These are phyloP conservation scores for Aspergillus bertholletiae DNA, from an alignment of 495 filamentous ascomycete genomes.

Conservation along the genomic window DNA sequence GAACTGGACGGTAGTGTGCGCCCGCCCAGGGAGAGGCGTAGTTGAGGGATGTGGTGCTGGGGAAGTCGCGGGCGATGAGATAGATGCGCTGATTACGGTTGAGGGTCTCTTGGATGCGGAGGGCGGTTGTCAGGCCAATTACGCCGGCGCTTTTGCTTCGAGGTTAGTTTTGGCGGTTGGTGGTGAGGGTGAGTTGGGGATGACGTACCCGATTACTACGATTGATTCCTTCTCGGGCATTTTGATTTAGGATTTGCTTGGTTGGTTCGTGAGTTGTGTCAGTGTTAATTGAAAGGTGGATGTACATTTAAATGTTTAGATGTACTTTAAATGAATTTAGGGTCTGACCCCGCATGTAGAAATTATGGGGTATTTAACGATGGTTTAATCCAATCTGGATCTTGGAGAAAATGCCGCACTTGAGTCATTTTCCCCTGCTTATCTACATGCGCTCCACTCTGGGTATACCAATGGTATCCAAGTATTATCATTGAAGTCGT, in stretches of 20 bases:
- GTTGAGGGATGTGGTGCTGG: conserved; percentile 50
- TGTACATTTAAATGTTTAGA: not conserved
- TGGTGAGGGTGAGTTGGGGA: not conserved
- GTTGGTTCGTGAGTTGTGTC: no score
- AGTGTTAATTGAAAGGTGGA: not conserved
- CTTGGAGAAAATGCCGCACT: not conserved
- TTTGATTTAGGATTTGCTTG: no score
- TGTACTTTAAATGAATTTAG: no score
- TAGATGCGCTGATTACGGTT: conserved; percentile 37
- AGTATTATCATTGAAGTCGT: not conserved
- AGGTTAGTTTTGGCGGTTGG: conserved; percentile 10
- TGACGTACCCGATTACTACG: conserved; percentile 42
- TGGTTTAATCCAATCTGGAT: not conserved
- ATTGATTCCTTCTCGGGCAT: conserved; percentile 34
- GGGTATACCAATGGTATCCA: not conserved
- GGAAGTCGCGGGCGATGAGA: conserved; percentile 56
- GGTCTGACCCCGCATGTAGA: not conserved
- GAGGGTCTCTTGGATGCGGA: conserved; percentile 44
- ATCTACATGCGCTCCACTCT: not conserved
- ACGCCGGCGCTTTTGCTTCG: conserved; percentile 49
- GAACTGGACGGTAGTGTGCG: conserved; percentile 57
- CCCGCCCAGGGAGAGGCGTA: conserved; percentile 66
- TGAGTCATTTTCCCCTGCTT: not conserved
- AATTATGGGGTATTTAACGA: not conserved
- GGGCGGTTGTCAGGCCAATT: conserved; percentile 52